Conservation (phyloP, 1,284 basidiomycete genomes). For the Tetrapyrgos nigripes region DNA sequence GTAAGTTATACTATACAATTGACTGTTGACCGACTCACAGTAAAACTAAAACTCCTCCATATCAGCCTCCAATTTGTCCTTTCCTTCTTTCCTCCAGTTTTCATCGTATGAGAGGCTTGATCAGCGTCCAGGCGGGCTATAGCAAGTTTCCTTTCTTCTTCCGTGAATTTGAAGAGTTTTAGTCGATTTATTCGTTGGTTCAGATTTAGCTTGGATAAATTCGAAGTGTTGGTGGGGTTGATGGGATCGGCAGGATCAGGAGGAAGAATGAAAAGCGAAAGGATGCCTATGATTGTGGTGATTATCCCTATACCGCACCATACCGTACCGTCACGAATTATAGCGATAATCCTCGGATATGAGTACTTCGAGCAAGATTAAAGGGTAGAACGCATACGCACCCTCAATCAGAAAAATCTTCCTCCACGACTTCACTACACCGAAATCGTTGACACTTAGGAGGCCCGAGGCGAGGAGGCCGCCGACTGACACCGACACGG, state of each 20-base stretch:
- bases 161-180: no score
- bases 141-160: constrained; percentile 40
- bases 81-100: constrained; percentile 39
- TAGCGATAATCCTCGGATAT: not conserved
- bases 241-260: constrained; percentile 40
- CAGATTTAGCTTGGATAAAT: no score
- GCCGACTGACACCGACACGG: constrained; percentile 35
- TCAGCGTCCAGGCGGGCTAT: constrained; percentile 46
- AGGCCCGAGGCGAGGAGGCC: constrained; percentile 48
- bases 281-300: constrained; percentile 41
- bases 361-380: not conserved
- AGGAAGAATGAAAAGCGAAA: constrained; percentile 43
- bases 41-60: constrained; percentile 43
- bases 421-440: constrained; percentile 41
- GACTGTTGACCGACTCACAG: constrained; percentile 27
- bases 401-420: constrained; percentile 51
- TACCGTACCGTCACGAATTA: no score
- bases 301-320: no score
- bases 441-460: constrained; percentile 39
- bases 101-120: constrained; percentile 29
- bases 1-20: no score
- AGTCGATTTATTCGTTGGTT: no score
- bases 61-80: constrained; percentile 38
- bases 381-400: constrained; percentile 20
- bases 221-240: no score